Evolutionary conservation across 2,329 filamentous ascomycete species (phyloP).

Genomic region (Ustulina deusta): DNA sequence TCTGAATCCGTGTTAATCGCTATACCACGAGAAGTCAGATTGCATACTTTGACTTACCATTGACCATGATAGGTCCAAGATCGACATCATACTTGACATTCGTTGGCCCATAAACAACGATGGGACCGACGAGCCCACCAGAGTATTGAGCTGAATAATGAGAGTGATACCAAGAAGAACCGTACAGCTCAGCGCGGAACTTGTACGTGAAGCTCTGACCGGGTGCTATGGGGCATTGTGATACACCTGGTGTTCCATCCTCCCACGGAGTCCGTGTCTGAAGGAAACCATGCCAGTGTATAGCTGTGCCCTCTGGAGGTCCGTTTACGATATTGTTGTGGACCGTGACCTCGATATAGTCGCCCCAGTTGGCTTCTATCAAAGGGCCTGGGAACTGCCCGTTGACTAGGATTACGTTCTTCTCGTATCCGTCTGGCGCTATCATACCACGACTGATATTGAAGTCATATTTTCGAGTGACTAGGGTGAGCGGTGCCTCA

Average conservation of each 20-base stretch:
- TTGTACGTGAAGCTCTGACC: constrained; percentile 66
- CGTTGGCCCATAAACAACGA: constrained; percentile 70
- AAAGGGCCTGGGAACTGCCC: constrained; percentile 67
- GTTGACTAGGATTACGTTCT: constrained; percentile 58
- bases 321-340: constrained; percentile 49
- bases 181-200: constrained; percentile 66
- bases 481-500: constrained; percentile 63
- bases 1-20: constrained; percentile 54
- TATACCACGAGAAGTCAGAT: not conserved
- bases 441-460: constrained; percentile 63
- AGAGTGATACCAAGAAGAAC: constrained; percentile 70
- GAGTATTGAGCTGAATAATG: constrained; percentile 70
- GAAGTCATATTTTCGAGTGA: constrained; percentile 67
- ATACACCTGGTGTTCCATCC: constrained; percentile 64
- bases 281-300: constrained; percentile 68
- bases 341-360: constrained; percentile 52
- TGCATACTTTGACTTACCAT: constrained; percentile 48
- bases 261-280: constrained; percentile 64
- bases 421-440: constrained; percentile 68
- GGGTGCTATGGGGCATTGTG: constrained; percentile 76
- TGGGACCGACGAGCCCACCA: constrained; percentile 70
- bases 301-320: constrained; percentile 54
- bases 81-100: constrained; percentile 71
- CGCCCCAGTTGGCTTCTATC: constrained; percentile 63
- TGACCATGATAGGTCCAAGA: constrained; percentile 64